These are phyloP conservation scores for Solanum clarkiae DNA, from an alignment of 257 asterid genomes.

Conservation along the genomic window DNA sequence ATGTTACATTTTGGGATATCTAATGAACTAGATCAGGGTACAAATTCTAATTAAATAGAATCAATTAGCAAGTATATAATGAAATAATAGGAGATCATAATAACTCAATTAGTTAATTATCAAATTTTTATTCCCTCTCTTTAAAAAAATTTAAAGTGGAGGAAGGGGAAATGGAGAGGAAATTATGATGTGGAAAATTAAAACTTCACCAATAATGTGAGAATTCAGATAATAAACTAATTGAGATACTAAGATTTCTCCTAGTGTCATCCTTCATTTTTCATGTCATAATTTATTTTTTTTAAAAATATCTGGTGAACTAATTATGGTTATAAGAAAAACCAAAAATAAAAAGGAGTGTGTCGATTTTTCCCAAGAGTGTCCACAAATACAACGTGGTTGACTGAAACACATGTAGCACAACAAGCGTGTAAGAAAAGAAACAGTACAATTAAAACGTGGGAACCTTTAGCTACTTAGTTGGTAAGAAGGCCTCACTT, in stretches of 20 bases:
- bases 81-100: too few species aligned
- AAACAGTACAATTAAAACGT: background rate
- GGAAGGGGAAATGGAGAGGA: too few species aligned
- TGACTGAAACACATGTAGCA: background rate
- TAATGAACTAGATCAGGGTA: background rate
- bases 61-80: background rate
- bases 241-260: too few species aligned
- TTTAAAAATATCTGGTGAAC: background rate
- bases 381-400: conserved; percentile 1
- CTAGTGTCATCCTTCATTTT: background rate
- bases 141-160: background rate
- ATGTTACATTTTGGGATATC: background rate
- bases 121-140: background rate
- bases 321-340: background rate
- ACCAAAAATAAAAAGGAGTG: background rate
- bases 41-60: background rate
- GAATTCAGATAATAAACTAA: too few species aligned
- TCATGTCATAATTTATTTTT: background rate
- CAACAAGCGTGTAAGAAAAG: background rate
- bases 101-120: background rate
- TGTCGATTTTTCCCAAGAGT: background rate
- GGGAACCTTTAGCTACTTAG: background rate
- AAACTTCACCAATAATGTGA: too few species aligned
- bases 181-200: too few species aligned
- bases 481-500: background rate